A percentile compares a stretch with the other conserved stretches of the same genome.
These are phyloP conservation scores for Cronartium quercuum DNA, from an alignment of 1,284 basidiomycete species.

Conservation along the genomic window DNA sequence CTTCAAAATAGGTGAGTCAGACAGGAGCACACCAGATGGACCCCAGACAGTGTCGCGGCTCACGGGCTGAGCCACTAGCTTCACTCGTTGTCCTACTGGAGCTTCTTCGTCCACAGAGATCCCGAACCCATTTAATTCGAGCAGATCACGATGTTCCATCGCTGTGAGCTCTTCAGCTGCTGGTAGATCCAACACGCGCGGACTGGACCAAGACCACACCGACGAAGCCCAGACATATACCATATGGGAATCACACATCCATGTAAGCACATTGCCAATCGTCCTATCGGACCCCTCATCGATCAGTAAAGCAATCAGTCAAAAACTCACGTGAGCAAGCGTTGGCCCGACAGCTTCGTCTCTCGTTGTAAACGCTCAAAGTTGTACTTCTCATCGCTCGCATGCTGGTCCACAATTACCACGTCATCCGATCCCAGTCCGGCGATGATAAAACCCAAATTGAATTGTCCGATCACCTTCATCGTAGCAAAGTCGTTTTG, in stretches of 20 bases:
- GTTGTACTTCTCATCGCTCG: slow-evolving; percentile 90
- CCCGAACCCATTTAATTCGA: slow-evolving; percentile 84
- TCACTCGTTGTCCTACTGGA: slow-evolving; percentile 57
- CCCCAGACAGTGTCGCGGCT: slow-evolving; percentile 83
- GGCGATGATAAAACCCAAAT: slow-evolving; percentile 87
- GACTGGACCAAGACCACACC: slow-evolving; percentile 53
- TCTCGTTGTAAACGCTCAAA: slow-evolving; percentile 87
- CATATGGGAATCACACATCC: too few relatives aligned
- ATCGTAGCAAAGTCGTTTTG: slow-evolving; percentile 79
- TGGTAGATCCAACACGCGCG: slow-evolving; percentile 71
- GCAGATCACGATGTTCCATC: slow-evolving; percentile 72
- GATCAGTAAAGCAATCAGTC: not conserved
- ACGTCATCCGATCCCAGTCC: slow-evolving; percentile 50
- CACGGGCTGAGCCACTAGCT: slow-evolving; percentile 74
- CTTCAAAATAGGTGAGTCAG: not conserved
- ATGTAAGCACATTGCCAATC: not conserved
- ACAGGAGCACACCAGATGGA: slow-evolving; percentile 54
- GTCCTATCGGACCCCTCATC: not conserved
- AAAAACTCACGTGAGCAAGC: slow-evolving; percentile 63
- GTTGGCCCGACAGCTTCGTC: slow-evolving; percentile 80
- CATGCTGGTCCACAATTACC: slow-evolving; percentile 84
- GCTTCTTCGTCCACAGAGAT: slow-evolving; percentile 58
- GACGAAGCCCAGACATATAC: too few relatives aligned
- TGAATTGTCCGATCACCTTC: slow-evolving; percentile 89
- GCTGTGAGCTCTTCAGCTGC: slow-evolving; percentile 85